A percentile compares a stretch with the other conserved stretches of the same genome.
phyloP scores from a whole-genome alignment of 768 basidiomycete species.

The Boletus subcaerulescens region DNA sequence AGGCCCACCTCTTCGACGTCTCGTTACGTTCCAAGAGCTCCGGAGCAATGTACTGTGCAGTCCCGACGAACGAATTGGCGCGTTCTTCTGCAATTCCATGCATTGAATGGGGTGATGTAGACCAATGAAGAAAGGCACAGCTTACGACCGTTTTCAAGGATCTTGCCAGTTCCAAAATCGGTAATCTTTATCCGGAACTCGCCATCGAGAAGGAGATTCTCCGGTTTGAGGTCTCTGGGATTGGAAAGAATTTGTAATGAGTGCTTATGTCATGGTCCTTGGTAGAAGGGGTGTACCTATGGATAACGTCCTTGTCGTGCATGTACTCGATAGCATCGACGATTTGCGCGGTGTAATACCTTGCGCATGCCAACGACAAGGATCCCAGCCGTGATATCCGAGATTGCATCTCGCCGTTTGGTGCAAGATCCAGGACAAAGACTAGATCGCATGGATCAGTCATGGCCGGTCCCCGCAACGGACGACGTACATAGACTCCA shows the following conservation, averaged over 20 bases:
- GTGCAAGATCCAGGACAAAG: slow-evolving; percentile 74
- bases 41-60: slow-evolving; percentile 86
- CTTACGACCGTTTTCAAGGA: slow-evolving; percentile 57
- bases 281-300: slow-evolving; percentile 49
- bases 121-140: not conserved
- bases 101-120: not conserved
- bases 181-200: slow-evolving; percentile 90
- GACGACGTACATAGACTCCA: slow-evolving; percentile 71
- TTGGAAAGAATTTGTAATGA: not conserved
- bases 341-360: slow-evolving; percentile 87
- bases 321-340: slow-evolving; percentile 88
- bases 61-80: slow-evolving; percentile 80
- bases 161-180: slow-evolving; percentile 93
- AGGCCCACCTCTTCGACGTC: slow-evolving; percentile 68
- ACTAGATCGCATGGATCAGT: slow-evolving; percentile 41
- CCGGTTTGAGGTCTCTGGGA: slow-evolving; percentile 72
- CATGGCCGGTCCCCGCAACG: not conserved
- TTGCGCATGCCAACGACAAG: slow-evolving; percentile 68
- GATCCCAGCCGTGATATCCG: slow-evolving; percentile 81
- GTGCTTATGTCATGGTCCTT: slow-evolving; percentile 9
- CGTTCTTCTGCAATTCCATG: slow-evolving; percentile 41
- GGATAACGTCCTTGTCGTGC: slow-evolving; percentile 86
- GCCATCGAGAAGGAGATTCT: slow-evolving; percentile 87
- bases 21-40: slow-evolving; percentile 75
- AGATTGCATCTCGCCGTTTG: slow-evolving; percentile 75